Evolutionary conservation across 2,329 filamentous ascomycete species (phyloP).

Genomic region (Aspergillus sojae): DNA sequence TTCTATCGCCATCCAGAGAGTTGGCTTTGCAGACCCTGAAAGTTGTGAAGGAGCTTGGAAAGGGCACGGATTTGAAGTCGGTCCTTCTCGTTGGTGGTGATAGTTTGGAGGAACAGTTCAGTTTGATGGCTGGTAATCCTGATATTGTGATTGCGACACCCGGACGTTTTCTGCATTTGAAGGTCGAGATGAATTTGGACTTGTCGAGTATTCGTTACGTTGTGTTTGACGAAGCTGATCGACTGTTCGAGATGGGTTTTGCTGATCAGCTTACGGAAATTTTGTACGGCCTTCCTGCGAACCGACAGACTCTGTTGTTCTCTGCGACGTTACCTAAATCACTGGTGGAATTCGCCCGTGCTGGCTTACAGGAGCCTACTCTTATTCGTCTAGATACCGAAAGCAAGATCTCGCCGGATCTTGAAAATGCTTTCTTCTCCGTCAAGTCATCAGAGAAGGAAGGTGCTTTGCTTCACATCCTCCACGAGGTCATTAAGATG

Average conservation of each 20-base stretch:
- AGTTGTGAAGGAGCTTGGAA: slow-evolving; percentile 91
- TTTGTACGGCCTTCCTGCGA: slow-evolving; percentile 79
- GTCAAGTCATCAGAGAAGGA: slow-evolving; percentile 94
- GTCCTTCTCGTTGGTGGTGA: slow-evolving; percentile 92
- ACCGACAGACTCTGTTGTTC: slow-evolving; percentile 88
- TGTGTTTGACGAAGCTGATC: slow-evolving; percentile 96
- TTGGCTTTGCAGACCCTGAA: slow-evolving; percentile 92
- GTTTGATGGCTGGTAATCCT: slow-evolving; percentile 88
- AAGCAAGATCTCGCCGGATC: slow-evolving; percentile 91
- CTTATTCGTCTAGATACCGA: slow-evolving; percentile 90
- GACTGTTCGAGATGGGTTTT: slow-evolving; percentile 98
- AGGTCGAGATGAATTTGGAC: slow-evolving; percentile 93
- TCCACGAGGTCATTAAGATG: slow-evolving; percentile 91
- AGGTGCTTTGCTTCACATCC: slow-evolving; percentile 82
- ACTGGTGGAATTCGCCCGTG: slow-evolving; percentile 91
- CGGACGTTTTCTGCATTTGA: slow-evolving; percentile 91
- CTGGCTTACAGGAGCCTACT: slow-evolving; percentile 88
- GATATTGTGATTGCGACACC: slow-evolving; percentile 98
- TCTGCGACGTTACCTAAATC: slow-evolving; percentile 94
- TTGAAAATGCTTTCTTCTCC: slow-evolving; percentile 94
- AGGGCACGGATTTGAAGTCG: slow-evolving; percentile 87
- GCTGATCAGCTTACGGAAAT: slow-evolving; percentile 92
- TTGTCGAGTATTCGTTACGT: slow-evolving; percentile 91
- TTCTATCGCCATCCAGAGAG: slow-evolving; percentile 91
- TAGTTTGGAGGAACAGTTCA: slow-evolving; percentile 92